Conservation (phyloP, 805 yeast genomes). For the Yarrowia porcina region DNA sequence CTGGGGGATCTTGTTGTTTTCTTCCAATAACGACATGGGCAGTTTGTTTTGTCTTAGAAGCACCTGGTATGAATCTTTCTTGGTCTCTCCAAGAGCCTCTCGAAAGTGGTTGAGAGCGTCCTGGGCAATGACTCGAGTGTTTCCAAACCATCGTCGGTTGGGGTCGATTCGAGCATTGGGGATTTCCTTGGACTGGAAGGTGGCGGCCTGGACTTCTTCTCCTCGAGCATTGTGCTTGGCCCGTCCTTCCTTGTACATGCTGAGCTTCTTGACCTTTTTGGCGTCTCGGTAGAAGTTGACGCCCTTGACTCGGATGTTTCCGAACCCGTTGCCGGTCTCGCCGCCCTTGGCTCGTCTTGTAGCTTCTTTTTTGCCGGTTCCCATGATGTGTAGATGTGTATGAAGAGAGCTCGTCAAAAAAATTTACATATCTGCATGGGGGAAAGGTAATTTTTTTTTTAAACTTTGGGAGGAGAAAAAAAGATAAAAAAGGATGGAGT, state of each 20-base stretch:
- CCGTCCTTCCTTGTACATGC: constrained; percentile 90
- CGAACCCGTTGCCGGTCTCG: constrained; percentile 62
- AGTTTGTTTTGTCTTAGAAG: constrained; percentile 82
- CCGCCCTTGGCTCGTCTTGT: constrained; percentile 80
- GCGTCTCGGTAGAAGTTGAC: constrained; percentile 94
- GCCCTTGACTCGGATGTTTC: constrained; percentile 90
- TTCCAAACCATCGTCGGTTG: constrained; percentile 96
- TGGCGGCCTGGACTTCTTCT: constrained; percentile 82
- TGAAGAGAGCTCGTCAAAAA: neutral
- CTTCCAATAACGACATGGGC: constrained; percentile 93
- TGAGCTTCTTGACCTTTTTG: constrained; percentile 80
- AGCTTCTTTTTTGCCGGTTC: constrained; percentile 89
- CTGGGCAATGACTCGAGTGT: constrained; percentile 94
- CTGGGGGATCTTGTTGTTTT: constrained; percentile 71
- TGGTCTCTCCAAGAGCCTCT: constrained; percentile 85
- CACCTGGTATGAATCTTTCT: constrained; percentile 80
- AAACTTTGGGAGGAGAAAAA: neutral
- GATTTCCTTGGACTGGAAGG: constrained; percentile 77
- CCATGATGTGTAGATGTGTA: constrained; percentile 54
- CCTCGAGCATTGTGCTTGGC: constrained; percentile 85
- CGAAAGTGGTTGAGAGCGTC: constrained; percentile 93
- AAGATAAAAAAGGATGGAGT: too few relatives aligned
- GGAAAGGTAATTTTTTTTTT: neutral
- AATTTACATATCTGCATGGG: constrained; percentile 14
- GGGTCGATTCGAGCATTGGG: constrained; percentile 95